Conservation (phyloP, 164 flowering plant genomes). For the Sedum album region DNA sequence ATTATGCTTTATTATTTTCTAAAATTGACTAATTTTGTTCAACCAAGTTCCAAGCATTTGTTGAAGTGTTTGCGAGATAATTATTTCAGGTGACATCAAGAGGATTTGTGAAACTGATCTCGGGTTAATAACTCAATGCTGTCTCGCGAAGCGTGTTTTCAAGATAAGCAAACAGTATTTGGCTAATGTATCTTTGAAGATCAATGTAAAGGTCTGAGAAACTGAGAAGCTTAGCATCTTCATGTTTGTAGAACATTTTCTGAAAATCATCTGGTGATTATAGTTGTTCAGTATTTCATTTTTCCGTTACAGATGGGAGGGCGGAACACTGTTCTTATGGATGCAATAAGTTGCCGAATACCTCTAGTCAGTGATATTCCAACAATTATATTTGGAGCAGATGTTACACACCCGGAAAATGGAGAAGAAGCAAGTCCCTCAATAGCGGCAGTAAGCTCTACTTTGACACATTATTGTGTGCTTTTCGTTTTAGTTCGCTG, state of each 20-base stretch:
- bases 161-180: conserved; percentile 83
- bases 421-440: conserved; percentile 87
- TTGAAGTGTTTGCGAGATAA: background rate
- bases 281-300: background rate
- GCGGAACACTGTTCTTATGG: conserved; percentile 75
- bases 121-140: conserved; percentile 87
- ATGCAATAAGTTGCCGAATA: conserved; percentile 71
- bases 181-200: conserved; percentile 67
- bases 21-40: background rate
- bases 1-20: background rate
- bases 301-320: conserved; percentile 62
- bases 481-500: background rate
- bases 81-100: conserved; percentile 65
- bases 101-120: conserved; percentile 95
- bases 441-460: conserved; percentile 58
- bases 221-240: background rate
- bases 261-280: background rate
- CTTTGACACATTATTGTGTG: background rate
- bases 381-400: conserved; percentile 83
- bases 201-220: conserved; percentile 62
- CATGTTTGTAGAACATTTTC: too few relatives aligned
- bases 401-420: conserved; percentile 81
- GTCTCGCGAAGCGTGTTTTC: conserved; percentile 81
- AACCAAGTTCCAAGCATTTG: background rate
- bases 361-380: conserved; percentile 83